Conservation (phyloP, 176 grass and related monocot genomes). For the Coix lacrymajobi region DNA sequence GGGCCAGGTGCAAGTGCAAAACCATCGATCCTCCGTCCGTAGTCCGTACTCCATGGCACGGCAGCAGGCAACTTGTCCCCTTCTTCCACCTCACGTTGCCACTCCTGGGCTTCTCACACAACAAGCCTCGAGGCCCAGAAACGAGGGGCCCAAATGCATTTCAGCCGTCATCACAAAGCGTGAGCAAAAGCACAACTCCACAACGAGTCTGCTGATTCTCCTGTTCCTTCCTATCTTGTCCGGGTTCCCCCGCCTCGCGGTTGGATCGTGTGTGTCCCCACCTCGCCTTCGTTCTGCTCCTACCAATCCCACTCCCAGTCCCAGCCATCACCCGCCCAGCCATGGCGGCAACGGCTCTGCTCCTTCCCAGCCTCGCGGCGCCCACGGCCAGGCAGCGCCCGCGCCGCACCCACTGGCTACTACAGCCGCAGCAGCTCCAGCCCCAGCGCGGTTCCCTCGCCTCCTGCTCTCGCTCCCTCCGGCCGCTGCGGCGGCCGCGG, state of each 20-base stretch:
- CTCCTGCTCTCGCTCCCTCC: background rate
- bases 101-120: background rate
- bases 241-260: background rate
- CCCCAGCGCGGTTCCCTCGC: constrained; percentile 13
- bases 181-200: background rate
- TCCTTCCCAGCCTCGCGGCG: constrained; percentile 31
- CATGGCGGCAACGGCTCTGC: constrained; percentile 59
- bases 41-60: constrained; percentile 9
- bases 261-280: background rate
- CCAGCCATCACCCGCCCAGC: constrained; percentile 9
- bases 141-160: background rate
- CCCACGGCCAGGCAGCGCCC: background rate
- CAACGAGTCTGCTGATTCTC: background rate
- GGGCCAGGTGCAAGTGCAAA: background rate
- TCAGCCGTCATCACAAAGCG: background rate
- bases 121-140: background rate
- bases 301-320: background rate
- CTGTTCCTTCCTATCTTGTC: constrained; percentile 13
- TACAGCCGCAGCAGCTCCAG: background rate
- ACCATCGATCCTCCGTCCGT: too few relatives aligned
- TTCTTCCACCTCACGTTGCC: constrained; percentile 18
- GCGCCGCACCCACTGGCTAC: background rate
- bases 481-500: constrained; percentile 11
- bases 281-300: background rate
- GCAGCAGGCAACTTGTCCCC: constrained; percentile 28